Percentiles rank a stretch among this genome's conserved stretches.
Evolutionary conservation across 148 eudicot genomes (phyloP).

Genomic region (Rhododendron vialii): DNA sequence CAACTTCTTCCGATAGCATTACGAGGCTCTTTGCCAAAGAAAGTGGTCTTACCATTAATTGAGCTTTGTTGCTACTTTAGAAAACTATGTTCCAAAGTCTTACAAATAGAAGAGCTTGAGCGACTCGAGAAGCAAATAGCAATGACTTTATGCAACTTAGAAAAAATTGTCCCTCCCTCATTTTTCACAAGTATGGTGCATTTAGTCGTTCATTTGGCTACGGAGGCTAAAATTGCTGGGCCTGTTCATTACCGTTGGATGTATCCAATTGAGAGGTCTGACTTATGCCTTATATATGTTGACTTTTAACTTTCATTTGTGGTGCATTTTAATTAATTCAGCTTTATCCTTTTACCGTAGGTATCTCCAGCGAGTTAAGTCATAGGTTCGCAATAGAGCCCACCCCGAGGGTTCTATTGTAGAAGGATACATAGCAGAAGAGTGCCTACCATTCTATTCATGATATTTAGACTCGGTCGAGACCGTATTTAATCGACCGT

Average conservation of each 20-base stretch:
- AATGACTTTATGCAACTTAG: not conserved
- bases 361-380: not conserved
- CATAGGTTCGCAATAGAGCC: not conserved
- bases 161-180: not conserved
- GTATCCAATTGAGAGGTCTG: not conserved
- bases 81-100: not conserved
- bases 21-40: not conserved
- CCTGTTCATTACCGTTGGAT: not conserved
- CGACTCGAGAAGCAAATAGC: not conserved
- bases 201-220: too few relatives aligned
- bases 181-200: not conserved
- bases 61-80: not conserved
- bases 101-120: not conserved
- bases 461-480: too few relatives aligned
- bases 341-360: not conserved
- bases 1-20: not conserved
- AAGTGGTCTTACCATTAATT: not conserved
- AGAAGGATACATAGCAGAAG: not conserved
- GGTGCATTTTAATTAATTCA: too few relatives aligned
- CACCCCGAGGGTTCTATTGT: not conserved
- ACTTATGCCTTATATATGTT: not conserved
- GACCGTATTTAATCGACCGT: not conserved
- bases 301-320: not conserved
- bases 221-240: not conserved
- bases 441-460: not conserved